phyloP scores from a whole-genome alignment of 108 stramenopile genomes.

The Skeletonema menzelii region DNA sequence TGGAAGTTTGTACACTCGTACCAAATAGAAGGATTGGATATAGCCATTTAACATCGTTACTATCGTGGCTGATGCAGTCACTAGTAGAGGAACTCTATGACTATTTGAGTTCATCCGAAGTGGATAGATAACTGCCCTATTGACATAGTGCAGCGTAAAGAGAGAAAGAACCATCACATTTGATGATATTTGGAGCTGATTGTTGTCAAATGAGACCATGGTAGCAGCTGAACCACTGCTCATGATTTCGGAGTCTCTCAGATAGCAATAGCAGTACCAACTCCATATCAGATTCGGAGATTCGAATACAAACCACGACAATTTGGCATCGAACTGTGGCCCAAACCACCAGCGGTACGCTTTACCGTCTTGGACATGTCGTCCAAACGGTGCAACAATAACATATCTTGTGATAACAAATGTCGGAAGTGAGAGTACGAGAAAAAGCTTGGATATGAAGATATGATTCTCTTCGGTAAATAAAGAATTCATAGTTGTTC shows the following conservation, averaged over 20 bases:
- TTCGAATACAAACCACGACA: slow-evolving; percentile 78
- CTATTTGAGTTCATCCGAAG: slow-evolving; percentile 63
- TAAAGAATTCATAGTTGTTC: background rate
- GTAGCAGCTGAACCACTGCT: background rate
- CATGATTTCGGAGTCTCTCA: slow-evolving; percentile 14
- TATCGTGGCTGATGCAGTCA: slow-evolving; percentile 49
- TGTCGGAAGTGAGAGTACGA: slow-evolving; percentile 36
- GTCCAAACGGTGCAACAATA: slow-evolving; percentile 49
- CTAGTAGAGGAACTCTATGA: slow-evolving; percentile 63
- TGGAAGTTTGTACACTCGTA: slow-evolving; percentile 17
- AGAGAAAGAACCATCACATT: slow-evolving; percentile 63
- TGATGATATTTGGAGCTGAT: slow-evolving; percentile 7
- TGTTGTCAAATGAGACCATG: background rate
- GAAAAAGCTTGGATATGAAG: slow-evolving; percentile 23
- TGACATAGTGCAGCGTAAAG: slow-evolving; percentile 87
- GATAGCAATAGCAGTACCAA: slow-evolving; percentile 27
- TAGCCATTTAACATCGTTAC: slow-evolving; percentile 82
- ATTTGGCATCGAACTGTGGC: slow-evolving; percentile 43
- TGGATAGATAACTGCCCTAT: slow-evolving; percentile 87
- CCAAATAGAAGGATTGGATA: slow-evolving; percentile 52
- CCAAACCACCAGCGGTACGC: slow-evolving; percentile 54
- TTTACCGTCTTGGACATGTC: slow-evolving; percentile 26
- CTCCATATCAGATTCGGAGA: slow-evolving; percentile 71
- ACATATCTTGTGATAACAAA: slow-evolving; percentile 34
- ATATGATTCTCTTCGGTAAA: background rate